phyloP scores from a whole-genome alignment of 441 rosid species.

The Codiaeum variegatum region DNA sequence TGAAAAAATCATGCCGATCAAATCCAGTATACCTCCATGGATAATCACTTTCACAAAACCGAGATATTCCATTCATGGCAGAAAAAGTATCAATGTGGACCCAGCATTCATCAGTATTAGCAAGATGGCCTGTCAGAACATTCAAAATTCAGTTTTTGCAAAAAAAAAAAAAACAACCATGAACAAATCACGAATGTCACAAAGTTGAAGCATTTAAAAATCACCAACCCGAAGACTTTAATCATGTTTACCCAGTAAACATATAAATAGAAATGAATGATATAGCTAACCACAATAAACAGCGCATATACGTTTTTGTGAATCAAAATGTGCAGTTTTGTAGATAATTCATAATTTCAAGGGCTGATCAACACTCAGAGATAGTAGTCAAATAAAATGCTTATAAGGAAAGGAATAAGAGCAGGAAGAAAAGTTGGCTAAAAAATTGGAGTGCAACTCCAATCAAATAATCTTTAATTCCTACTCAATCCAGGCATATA shows the following conservation, averaged over 20 bases:
- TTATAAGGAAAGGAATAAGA: not conserved
- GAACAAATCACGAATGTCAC: not conserved
- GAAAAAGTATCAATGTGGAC: constrained; percentile 90
- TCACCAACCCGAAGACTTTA: not conserved
- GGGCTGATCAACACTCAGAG: not conserved
- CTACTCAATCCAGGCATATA: constrained; percentile 1
- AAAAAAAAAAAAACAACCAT: not conserved
- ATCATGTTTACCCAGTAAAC: not conserved
- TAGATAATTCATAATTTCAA: not conserved
- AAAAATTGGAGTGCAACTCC: not conserved
- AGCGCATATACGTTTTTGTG: not conserved
- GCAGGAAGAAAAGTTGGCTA: not conserved
- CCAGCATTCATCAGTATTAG: constrained; percentile 44
- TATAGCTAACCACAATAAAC: not conserved
- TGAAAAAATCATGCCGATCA: constrained; percentile 1
- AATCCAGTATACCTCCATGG: constrained; percentile 72
- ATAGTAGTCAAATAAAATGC: not conserved
- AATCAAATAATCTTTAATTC: not conserved
- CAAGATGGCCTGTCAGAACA: constrained; percentile 42
- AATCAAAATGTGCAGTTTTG: not conserved
- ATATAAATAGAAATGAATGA: not conserved
- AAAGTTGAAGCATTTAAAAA: not conserved
- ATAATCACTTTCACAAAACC: constrained; percentile 69
- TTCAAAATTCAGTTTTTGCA: constrained; percentile 14
- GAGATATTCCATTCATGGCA: constrained; percentile 97